Evolutionary conservation across 371 early-diverging fungal genomes (phyloP).

Genomic region (Syncephalastrum sp.): DNA sequence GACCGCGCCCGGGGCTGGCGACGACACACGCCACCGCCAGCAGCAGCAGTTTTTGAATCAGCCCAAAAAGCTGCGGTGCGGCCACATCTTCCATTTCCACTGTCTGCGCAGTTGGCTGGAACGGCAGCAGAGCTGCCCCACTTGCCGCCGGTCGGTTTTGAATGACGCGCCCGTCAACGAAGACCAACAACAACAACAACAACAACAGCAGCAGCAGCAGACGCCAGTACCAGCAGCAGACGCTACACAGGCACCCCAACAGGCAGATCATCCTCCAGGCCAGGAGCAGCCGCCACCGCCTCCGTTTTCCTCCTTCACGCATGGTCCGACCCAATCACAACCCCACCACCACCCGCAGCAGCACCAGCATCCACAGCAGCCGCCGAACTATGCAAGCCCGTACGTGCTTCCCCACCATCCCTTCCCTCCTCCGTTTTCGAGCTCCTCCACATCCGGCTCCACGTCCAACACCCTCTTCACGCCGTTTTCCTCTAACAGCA

Average conservation of each 20-base stretch:
- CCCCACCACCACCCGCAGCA: background rate
- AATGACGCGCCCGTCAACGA: background rate
- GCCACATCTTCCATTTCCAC: slow-evolving; percentile 97
- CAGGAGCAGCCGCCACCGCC: slow-evolving; percentile 7
- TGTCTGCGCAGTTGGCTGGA: slow-evolving; percentile 99
- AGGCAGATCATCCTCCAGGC: slow-evolving; percentile 6
- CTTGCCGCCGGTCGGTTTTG: slow-evolving; percentile 75
- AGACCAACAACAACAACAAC: slow-evolving; percentile 16
- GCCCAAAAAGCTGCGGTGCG: slow-evolving; percentile 95
- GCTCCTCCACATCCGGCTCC: too few species aligned
- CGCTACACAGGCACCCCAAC: slow-evolving; percentile 2
- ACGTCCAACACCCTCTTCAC: slow-evolving; percentile 2
- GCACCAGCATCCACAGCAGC: background rate
- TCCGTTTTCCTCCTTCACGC: background rate
- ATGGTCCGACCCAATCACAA: too few species aligned
- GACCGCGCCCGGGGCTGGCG: background rate
- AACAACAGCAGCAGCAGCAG: slow-evolving; percentile 16
- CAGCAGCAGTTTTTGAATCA: slow-evolving; percentile 51
- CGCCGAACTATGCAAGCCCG: background rate
- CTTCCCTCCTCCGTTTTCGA: too few species aligned
- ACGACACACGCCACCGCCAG: slow-evolving; percentile 8
- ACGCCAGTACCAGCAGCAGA: slow-evolving; percentile 12
- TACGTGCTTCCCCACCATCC: slow-evolving; percentile 1
- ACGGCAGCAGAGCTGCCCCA: slow-evolving; percentile 98
- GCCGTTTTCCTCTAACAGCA: slow-evolving; percentile 2